Conservation (phyloP, 2,329 filamentous ascomycete genomes). For the Cyanodermella asteris region DNA sequence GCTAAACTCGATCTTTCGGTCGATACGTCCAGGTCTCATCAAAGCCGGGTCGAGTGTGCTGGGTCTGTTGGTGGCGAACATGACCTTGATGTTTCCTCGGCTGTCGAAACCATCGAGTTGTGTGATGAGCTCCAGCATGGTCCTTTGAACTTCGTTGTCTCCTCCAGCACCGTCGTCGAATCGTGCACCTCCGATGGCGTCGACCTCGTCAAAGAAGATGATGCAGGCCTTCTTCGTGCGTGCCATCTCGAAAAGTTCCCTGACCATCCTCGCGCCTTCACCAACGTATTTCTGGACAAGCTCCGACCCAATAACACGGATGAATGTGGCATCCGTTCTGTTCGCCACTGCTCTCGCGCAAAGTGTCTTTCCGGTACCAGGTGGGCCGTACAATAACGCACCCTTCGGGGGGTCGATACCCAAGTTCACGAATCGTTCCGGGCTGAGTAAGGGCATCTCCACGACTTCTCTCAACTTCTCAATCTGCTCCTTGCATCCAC, state of each 20-base stretch:
- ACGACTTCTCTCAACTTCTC: slow-evolving; percentile 98
- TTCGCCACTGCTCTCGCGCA: slow-evolving; percentile 95
- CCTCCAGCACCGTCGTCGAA: slow-evolving; percentile 93
- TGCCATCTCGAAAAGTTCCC: slow-evolving; percentile 98
- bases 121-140: slow-evolving; percentile 94
- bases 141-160: slow-evolving; percentile 93
- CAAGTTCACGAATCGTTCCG: slow-evolving; percentile 93
- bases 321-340: slow-evolving; percentile 94
- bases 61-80: slow-evolving; percentile 95
- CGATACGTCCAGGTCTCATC: slow-evolving; percentile 92
- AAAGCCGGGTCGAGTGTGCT: slow-evolving; percentile 90
- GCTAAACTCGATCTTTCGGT: slow-evolving; percentile 97
- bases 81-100: slow-evolving; percentile 96
- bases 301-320: slow-evolving; percentile 93
- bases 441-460: slow-evolving; percentile 90
- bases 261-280: slow-evolving; percentile 93
- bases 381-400: slow-evolving; percentile 84
- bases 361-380: slow-evolving; percentile 96
- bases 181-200: slow-evolving; percentile 83
- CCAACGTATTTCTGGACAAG: slow-evolving; percentile 98
- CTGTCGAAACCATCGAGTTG: slow-evolving; percentile 93
- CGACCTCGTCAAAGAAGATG: slow-evolving; percentile 98
- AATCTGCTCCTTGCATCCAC: slow-evolving; percentile 97
- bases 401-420: slow-evolving; percentile 98
- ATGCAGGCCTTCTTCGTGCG: slow-evolving; percentile 99